Evolutionary conservation across 306 rosid species (phyloP), one percentile per base, ranked within the genome.

Genomic region (Lathyrus aphaca): DNA sequence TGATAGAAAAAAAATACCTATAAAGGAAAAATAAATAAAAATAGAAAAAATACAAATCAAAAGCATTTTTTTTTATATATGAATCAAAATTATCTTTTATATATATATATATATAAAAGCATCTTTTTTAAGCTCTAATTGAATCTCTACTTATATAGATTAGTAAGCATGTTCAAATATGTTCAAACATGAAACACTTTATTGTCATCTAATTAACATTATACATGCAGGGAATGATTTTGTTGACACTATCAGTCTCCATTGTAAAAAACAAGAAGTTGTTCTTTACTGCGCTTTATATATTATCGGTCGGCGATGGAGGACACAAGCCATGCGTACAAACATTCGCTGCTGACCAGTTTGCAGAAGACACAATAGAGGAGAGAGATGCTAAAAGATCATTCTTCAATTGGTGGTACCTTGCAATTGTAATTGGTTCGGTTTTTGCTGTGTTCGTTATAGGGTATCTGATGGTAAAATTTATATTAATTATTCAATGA

Each of bases 281-380:
- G 3, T 86, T 83, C 23, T 86, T 84, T 6, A 1, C 56, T 5
- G 86, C 84, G 0, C 87, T 91, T 42, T 84, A 91, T 69, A 64
- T 80, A 45, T 9, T 88, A 0, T 72, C 97, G 1, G 29, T 91
- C 1, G 97, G 95, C 0, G 85, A 84, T 60, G 97, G 95, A 0
- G 97, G 97, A 1, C 95, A 88, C 66, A 83, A 71, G 71, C 97
- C 97, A 0, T 88, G 95, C 6, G 96, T 84, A 1, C 95, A 88
- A 43, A 91, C 97, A 11, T 91, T 91, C 12, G 97, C 95, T 1
- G 97, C 97, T 27, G 95, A 88, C 57, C 95, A 88, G 8, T 91
- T 88, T 11, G 77, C 83, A 7, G 95, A 91, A 5, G 82, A 74
- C 53, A 60, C 92, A 1, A 37, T 71, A 10, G 84, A 83, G 51